Conservation (phyloP, 352 stramenopile species). For the Phytophthora pluvialis region DNA sequence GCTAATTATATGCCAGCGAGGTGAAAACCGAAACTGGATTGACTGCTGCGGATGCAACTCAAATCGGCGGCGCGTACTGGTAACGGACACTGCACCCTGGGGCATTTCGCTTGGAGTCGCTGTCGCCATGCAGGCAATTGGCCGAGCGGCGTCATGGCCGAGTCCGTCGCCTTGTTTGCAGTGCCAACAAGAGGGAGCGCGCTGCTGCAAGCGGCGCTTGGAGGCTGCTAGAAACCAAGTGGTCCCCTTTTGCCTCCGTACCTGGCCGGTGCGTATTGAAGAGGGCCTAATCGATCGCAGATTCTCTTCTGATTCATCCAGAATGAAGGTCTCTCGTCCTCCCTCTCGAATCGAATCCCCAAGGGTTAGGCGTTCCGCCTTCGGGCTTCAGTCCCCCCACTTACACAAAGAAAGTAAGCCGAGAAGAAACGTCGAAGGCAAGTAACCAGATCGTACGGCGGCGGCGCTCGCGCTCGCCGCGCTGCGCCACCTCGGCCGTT, state of each 20-base stretch:
- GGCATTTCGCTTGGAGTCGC: neutral
- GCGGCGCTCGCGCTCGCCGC: neutral
- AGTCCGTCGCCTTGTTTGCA: neutral
- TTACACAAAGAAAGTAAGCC: conserved; percentile 47
- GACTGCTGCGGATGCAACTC: neutral
- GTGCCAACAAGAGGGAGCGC: neutral
- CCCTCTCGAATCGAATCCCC: neutral
- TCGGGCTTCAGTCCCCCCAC: conserved; percentile 17
- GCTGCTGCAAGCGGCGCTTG: too few relatives aligned
- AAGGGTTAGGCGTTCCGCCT: conserved; percentile 42
- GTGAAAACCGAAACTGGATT: neutral
- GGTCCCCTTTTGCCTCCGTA: too few relatives aligned
- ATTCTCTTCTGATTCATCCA: conserved; percentile 27
- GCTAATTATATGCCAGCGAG: conserved; percentile 3
- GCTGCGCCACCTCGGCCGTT: neutral
- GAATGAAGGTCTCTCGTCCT: conserved; percentile 42
- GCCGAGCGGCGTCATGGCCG: conserved; percentile 3
- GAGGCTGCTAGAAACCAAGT: too few relatives aligned
- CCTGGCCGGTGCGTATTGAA: too few relatives aligned
- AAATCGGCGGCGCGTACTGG: neutral
- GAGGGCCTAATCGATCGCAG: conserved; percentile 3
- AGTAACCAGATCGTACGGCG: conserved; percentile 28
- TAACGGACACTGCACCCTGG: neutral
- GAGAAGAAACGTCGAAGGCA: conserved; percentile 51
- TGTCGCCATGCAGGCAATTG: neutral